A percentile compares a stretch with the other conserved stretches of the same genome.
phyloP scores from a whole-genome alignment of 345 rosid genomes.

The Psidium friedrichsthalianum region DNA sequence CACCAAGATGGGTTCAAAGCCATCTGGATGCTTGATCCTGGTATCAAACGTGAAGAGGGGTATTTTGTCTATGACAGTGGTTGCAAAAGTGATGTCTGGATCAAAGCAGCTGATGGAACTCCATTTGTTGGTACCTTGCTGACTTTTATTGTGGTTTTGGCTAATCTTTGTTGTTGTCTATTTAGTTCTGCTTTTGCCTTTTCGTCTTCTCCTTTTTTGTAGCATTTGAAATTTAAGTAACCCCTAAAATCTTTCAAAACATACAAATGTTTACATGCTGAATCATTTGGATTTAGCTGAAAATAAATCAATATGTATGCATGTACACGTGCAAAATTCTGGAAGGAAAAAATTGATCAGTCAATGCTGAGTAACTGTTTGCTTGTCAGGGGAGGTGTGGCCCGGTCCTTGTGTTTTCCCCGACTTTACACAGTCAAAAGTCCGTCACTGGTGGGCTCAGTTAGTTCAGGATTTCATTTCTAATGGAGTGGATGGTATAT shows the following conservation, averaged over 20 bases:
- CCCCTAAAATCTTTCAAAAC: neutral
- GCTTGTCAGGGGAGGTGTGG: constrained; percentile 79
- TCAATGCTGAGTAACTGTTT: neutral
- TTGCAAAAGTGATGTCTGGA: constrained; percentile 49
- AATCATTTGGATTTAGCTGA: neutral
- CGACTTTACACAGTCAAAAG: constrained; percentile 66
- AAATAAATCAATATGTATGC: neutral
- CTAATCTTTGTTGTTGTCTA: neutral
- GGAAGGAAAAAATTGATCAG: neutral
- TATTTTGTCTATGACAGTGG: constrained; percentile 65
- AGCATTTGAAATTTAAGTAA: neutral
- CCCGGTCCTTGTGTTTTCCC: constrained; percentile 93
- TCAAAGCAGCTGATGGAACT: constrained; percentile 51
- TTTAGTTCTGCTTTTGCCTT: neutral
- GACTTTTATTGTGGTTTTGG: neutral
- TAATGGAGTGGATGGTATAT: constrained; percentile 91
- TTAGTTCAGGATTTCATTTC: constrained; percentile 65
- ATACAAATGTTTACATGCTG: neutral
- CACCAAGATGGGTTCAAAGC: constrained; percentile 68
- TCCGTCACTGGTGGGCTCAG: constrained; percentile 84
- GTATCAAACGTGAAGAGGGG: constrained; percentile 72
- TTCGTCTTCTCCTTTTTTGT: neutral
- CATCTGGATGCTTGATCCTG: constrained; percentile 96
- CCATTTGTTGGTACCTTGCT: constrained; percentile 49
- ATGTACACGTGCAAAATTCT: neutral